A percentile compares a stretch with the other conserved stretches of the same genome.
phyloP scores from a whole-genome alignment of 495 filamentous ascomycete species.

The Penicillium soppii region DNA sequence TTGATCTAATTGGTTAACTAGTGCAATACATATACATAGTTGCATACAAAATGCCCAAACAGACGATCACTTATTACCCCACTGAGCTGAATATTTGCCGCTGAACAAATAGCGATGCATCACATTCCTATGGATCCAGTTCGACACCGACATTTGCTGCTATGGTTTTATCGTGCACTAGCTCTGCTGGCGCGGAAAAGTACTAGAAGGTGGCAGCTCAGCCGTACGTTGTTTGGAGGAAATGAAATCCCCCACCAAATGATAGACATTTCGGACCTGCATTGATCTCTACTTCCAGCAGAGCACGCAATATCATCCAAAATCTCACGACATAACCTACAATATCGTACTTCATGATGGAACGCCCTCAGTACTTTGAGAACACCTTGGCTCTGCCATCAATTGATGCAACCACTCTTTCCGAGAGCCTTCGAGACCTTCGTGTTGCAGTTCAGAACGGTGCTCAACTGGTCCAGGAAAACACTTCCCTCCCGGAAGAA shows the following conservation, averaged over 20 bases:
- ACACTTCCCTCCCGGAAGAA: constrained; percentile 19
- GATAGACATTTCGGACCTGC: neutral
- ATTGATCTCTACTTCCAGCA: neutral
- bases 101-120: neutral
- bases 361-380: constrained; percentile 30
- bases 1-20: too few relatives aligned
- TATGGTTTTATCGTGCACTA: neutral
- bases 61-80: neutral
- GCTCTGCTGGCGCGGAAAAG: neutral
- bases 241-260: neutral
- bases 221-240: neutral
- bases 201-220: neutral
- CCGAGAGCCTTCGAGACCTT: constrained; percentile 24
- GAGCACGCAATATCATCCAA: constrained; percentile 12
- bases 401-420: constrained; percentile 15
- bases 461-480: constrained; percentile 24
- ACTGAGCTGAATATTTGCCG: neutral
- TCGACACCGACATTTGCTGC: constrained; percentile 10
- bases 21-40: too few relatives aligned
- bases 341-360: too few relatives aligned
- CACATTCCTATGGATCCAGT: constrained; percentile 10
- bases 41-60: too few relatives aligned
- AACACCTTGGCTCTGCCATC: constrained; percentile 18
- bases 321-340: neutral
- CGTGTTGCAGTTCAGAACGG: constrained; percentile 29